Evolutionary conservation across 352 stramenopile genomes (phyloP), one percentile per base, ranked within the genome.

Genomic region (Phytopythium cucurbitacearum): DNA sequence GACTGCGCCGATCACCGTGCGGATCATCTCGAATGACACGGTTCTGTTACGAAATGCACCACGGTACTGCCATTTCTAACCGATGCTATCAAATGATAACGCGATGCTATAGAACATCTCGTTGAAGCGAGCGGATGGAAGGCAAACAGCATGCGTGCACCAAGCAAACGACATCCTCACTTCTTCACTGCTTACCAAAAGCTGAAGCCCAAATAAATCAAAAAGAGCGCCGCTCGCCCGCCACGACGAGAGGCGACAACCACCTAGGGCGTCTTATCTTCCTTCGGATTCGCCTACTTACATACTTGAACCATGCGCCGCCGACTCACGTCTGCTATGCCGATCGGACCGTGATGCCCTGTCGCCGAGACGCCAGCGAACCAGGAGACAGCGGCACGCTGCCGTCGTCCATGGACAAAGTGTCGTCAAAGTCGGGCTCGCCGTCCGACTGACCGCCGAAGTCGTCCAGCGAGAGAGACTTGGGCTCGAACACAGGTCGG

Each of bases 1-100:
- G 15, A 90, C 69, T 16, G 73, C 49, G 12, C 77, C 79, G 15
- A 54, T 50, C 46, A 90, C 67, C 9, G 64, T 73, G 43, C 69
- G 73, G 56, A 87, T 87, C 71, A 80, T 83, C 40, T n/a, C 40
- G 15, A 28, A 28, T 28, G 21, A 28, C 21, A 28, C 21, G 21
- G 21, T 28, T 28, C 21, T 28, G 21, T 28, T 28, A 28, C 21
- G 2, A 28, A 28, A 28, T 28, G 21, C 21, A 28, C 1, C 21
- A 28, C 21, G 21, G 21, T 28, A 28, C 21, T 28, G 21, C 21
- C 21, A 28, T 28, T 28, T 28, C 21, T 28, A 28, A 28, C 21
- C 21, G 21, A 28, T 28, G 21, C 21, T 28, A 28, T 28, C 21
- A 2, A 28, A 28, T 28, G 21, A 28, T 28, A 28, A 28, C 21